Percentiles rank a stretch among this genome's conserved stretches.
phyloP scores from a whole-genome alignment of 257 asterid genomes.

The Catharanthus roseus region DNA sequence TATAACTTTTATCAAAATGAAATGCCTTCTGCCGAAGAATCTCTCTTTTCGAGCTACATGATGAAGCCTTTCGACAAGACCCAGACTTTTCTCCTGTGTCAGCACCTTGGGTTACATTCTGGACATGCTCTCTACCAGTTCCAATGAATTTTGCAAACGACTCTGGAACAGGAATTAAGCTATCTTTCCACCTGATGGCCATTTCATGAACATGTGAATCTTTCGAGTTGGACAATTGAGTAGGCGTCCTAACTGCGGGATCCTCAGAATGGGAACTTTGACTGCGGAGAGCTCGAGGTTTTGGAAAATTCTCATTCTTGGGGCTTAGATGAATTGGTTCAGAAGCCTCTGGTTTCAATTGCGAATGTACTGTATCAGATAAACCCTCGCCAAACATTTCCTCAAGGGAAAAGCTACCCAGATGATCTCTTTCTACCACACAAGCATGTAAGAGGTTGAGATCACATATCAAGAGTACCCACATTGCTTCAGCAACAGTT shows the following conservation, averaged over 20 bases:
- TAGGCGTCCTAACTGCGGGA: constrained; percentile 20
- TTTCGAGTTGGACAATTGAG: constrained; percentile 20
- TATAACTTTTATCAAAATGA: constrained; percentile 59
- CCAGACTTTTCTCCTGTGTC: constrained; percentile 39
- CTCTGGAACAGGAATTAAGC: constrained; percentile 32
- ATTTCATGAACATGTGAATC: constrained; percentile 16
- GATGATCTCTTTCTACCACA: constrained; percentile 28
- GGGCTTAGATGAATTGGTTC: constrained; percentile 24
- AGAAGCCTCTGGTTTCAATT: constrained; percentile 23
- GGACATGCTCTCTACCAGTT: constrained; percentile 23
- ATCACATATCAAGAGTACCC: constrained; percentile 67
- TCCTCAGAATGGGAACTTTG: constrained; percentile 27
- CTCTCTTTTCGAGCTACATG: constrained; percentile 48
- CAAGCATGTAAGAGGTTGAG: constrained; percentile 64
- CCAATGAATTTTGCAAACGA: constrained; percentile 30
- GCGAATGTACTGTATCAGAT: constrained; percentile 12
- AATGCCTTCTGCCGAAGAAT: constrained; percentile 52
- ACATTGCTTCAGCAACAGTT: constrained; percentile 64
- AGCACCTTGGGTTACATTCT: constrained; percentile 16
- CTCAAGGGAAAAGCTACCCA: constrained; percentile 22
- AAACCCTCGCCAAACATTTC: constrained; percentile 26
- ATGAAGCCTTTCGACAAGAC: constrained; percentile 33
- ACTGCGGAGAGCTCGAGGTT: constrained; percentile 11
- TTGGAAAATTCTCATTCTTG: constrained; percentile 19
- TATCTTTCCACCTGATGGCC: constrained; percentile 24